phyloP scores from a whole-genome alignment of 1,139 yeast species.

The Kodamaea plutei region DNA sequence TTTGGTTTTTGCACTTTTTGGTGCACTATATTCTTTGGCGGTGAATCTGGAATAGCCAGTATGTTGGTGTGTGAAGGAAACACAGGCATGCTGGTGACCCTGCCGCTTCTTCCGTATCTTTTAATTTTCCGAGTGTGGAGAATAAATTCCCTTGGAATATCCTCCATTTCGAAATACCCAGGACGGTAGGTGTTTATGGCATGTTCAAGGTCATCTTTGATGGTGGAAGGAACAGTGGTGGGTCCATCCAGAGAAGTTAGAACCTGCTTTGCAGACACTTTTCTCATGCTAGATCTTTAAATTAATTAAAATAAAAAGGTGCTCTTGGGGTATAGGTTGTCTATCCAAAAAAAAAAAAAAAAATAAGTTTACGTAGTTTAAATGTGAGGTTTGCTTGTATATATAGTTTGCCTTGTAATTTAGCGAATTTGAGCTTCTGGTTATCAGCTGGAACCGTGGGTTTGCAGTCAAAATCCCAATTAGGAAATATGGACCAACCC shows the following conservation, averaged over 20 bases:
- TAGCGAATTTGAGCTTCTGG: no score
- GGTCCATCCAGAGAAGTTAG: constrained; percentile 25
- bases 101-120: constrained; percentile 8
- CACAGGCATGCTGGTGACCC: constrained; percentile 25
- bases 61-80: no score
- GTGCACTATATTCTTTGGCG: background rate
- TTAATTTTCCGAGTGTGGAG: constrained; percentile 4
- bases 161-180: constrained; percentile 20
- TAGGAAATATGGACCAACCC: no score
- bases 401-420: no score
- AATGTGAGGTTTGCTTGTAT: no score
- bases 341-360: no score
- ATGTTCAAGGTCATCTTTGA: constrained; percentile 23
- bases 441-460: no score
- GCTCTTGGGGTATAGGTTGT: constrained; percentile 1
- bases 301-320: constrained; percentile 20
- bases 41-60: no score
- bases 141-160: constrained; percentile 32
- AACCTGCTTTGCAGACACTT: constrained; percentile 19
- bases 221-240: constrained; percentile 18
- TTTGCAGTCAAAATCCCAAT: constrained; percentile 6
- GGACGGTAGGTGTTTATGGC: constrained; percentile 32
- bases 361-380: no score
- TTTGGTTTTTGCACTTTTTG: background rate
- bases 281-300: constrained; percentile 2